Percentiles rank a stretch among this genome's conserved stretches.
phyloP scores from a whole-genome alignment of 2,329 filamentous ascomycete species.

The Whalleya microplaca region DNA sequence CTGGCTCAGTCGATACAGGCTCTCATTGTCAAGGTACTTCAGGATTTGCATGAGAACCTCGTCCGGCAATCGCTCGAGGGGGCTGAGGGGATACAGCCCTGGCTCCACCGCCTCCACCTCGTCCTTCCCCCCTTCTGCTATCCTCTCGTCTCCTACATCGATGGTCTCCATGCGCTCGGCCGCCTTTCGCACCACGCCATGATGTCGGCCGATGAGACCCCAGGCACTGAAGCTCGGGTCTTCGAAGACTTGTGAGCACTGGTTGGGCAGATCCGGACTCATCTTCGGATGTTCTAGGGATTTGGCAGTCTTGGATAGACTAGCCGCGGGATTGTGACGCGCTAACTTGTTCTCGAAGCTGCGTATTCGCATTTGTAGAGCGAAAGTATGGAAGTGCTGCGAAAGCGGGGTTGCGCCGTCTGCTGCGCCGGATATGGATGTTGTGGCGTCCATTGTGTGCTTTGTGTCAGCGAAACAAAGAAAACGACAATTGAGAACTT shows the following conservation, averaged over 20 bases:
- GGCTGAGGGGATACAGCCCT: neutral
- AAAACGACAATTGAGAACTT: too few relatives aligned
- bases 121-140: neutral
- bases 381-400: neutral
- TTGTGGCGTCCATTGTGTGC: neutral
- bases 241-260: too few relatives aligned
- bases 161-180: neutral
- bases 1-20: slow-evolving; percentile 22
- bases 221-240: neutral
- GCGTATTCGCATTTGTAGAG: too few relatives aligned
- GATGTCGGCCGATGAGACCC: neutral
- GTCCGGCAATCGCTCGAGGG: slow-evolving; percentile 21
- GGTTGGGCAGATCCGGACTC: too few relatives aligned
- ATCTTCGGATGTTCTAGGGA: too few relatives aligned
- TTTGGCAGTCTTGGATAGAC: too few relatives aligned
- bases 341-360: too few relatives aligned
- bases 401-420: neutral
- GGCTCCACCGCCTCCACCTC: neutral
- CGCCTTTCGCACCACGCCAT: neutral
- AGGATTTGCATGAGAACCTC: slow-evolving; percentile 23
- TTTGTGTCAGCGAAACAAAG: too few relatives aligned
- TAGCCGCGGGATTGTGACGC: too few relatives aligned
- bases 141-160: neutral
- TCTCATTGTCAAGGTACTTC: slow-evolving; percentile 18
- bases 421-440: neutral